Evolutionary conservation across 805 yeast genomes (phyloP).

Genomic region (Osmozyma mogii): DNA sequence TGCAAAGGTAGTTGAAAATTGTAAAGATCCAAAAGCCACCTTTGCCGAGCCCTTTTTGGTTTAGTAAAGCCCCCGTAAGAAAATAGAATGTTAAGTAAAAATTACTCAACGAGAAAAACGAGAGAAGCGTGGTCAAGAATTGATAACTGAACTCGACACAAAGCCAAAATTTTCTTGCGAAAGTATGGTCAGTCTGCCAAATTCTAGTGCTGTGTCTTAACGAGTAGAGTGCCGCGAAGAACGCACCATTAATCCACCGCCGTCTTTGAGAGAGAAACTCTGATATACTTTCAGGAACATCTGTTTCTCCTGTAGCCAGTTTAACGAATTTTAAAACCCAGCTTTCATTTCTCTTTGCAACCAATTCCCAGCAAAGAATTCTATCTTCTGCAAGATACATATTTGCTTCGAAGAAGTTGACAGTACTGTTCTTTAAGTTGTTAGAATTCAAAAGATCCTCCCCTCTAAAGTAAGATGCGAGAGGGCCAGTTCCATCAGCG

Average conservation of each 20-base stretch:
- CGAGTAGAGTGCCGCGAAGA: conserved; percentile 22
- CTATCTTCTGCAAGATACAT: conserved; percentile 25
- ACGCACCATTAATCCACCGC: conserved; percentile 25
- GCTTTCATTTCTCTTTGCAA: conserved; percentile 18
- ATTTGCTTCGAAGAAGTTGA: conserved; percentile 88
- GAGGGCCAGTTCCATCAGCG: conserved; percentile 88
- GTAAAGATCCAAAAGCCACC: conserved; percentile 85
- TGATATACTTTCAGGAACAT: conserved; percentile 20
- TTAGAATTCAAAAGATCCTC: conserved; percentile 42
- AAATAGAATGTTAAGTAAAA: conserved; percentile 22
- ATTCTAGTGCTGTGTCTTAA: conserved; percentile 15
- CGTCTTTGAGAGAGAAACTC: conserved; percentile 22
- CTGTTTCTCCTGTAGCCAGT: conserved; percentile 24
- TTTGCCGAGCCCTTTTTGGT: conserved; percentile 38
- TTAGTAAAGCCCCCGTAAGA: conserved; percentile 41
- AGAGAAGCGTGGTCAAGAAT: conserved; percentile 13
- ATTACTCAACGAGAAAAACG: conserved; percentile 21
- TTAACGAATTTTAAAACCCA: conserved; percentile 25
- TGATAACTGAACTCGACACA: conserved; percentile 20
- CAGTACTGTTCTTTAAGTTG: conserved; percentile 31
- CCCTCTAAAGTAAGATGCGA: conserved; percentile 83
- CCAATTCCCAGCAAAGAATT: conserved; percentile 23
- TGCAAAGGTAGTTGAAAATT: conserved; percentile 75
- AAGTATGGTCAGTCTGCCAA: conserved; percentile 20
- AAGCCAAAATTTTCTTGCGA: conserved; percentile 17